Percentiles rank a stretch among this genome's conserved stretches.
Evolutionary conservation across 805 yeast species (phyloP).

Genomic region (Kurtzmaniella cleridarum): DNA sequence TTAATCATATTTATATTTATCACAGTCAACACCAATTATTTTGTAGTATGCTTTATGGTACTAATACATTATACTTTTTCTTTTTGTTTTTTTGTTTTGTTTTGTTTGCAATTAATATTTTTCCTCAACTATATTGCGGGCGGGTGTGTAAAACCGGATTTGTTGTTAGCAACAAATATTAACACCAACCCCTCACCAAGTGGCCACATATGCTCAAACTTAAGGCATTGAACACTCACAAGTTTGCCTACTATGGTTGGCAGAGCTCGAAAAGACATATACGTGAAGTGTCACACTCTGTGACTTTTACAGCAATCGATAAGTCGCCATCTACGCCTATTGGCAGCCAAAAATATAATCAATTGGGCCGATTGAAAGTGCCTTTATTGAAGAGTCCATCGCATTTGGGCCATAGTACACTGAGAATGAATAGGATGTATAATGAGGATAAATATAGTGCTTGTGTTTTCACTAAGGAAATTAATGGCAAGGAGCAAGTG

Average conservation of each 20-base stretch:
- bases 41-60: no score
- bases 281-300: conserved; percentile 14
- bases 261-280: not conserved
- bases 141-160: not conserved
- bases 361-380: conserved; percentile 38
- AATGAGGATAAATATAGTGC: conserved; percentile 83
- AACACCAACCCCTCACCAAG: not conserved
- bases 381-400: conserved; percentile 61
- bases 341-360: conserved; percentile 6
- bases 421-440: conserved; percentile 66
- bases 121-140: no score
- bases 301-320: conserved; percentile 26
- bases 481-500: not conserved
- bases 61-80: no score
- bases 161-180: not conserved
- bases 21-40: no score
- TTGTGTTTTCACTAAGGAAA: conserved; percentile 42
- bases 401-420: conserved; percentile 72
- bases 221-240: not conserved
- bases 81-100: no score
- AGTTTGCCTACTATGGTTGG: not conserved
- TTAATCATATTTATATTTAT: no score
- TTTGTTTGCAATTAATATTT: no score
- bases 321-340: conserved; percentile 7
- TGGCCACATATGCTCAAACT: conserved; percentile 3